Evolutionary conservation across 2,329 filamentous ascomycete genomes (phyloP), one percentile per base, ranked within the genome.

Genomic region (Clonostachys rosea): DNA sequence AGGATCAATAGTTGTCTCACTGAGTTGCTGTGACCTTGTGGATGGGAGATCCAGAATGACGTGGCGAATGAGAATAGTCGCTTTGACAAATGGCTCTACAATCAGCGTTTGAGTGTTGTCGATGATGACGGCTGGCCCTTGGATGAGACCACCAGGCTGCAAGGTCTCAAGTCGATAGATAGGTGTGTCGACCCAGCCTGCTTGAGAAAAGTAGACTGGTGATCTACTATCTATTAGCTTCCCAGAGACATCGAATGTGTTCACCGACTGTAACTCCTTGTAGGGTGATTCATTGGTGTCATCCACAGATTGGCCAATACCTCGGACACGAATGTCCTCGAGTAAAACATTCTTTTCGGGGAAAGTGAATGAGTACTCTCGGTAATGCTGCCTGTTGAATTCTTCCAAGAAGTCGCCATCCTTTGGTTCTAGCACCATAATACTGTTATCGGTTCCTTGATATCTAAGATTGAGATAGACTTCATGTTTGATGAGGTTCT

Each of bases 101-200:
- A 91, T 79, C 49, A 90, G 87, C 0, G 87, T 90, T 59, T 90
- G 86, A 2, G 81, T 85, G 16, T 80, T 77, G 59, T 85, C 86
- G 40, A 84, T 83, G 46, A 89, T 75, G 51, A 89, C 34, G n/a
- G 42, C 14, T 12, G 42, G 42, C 14, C 42, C 18, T 13, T 35
- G 24, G n/a, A 48, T 30, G 8, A 30, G 24, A 30, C 24, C 24
- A 30, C 36, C 36, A 39, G 36, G 16, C 16, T 39, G 14, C 14
- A 39, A 17, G 36, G 14, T 17, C 14, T 39, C 16, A 14, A 39
- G 16, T 2, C 16, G 14, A 17, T 14, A 39, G 10, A 39, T 39
- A 14, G 36, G 36, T 39, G 36, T 14, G 14, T 39, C 14, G 14
- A 9, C 14, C 36, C 36, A 39, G 8, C 36, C 36, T 7, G 6